Base-by-base conservation (phyloP, 2,329 filamentous ascomycete genomes). In the Chrysosporium keratinophilum region DNA sequence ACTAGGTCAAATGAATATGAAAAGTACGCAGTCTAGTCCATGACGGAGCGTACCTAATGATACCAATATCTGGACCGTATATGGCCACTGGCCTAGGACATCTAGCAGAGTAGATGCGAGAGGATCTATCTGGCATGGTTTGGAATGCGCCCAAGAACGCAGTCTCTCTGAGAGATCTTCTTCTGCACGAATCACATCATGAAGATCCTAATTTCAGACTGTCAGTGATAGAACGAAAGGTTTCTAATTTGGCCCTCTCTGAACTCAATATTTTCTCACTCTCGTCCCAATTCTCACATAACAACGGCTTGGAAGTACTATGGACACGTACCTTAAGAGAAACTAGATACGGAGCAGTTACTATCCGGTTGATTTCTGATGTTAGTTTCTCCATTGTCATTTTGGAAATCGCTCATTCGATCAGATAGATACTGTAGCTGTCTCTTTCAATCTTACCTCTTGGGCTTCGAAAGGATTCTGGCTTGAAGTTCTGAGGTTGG, bases 31-130 rank as follows among this genome's bases (percentile, higher is more conserved):
- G 10, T 37, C n/a, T 6, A 35, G 34, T 17, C 19, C n/a, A 20
- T 19, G 14, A 12, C 28, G 5, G 12, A 34, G 42, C 52, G n/a
- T 68, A 79, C 77, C 72, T 31, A 82, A 71, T 37, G 60, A 63
- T n/a, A 71, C 64, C 39, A 82, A 63, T 28, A 81, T 67, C 31
- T 71, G 66, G 53, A 80, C 60, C 4, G 77, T 72, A 56, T 76
- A 75, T 3, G 73, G 69, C 65, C 77, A 79, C 44, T 74, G 70
- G 34, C 75, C 70, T 35, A 81, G 64, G 23, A 73, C 75, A 55
- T 77, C 72, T 31, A 76, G 62, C n/a, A 79, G 60, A 34, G 67
- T 65, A n/a, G 65, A 66, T 12, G 70, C 69, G 19, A 82, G 64
- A 19, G 66, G 63, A 10, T 67, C 64, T 44, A 79, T 63, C 48